Evolutionary conservation across 2,329 filamentous ascomycete species (phyloP), one percentile per base, ranked within the genome.

Genomic region (Pyricularia sp.): DNA sequence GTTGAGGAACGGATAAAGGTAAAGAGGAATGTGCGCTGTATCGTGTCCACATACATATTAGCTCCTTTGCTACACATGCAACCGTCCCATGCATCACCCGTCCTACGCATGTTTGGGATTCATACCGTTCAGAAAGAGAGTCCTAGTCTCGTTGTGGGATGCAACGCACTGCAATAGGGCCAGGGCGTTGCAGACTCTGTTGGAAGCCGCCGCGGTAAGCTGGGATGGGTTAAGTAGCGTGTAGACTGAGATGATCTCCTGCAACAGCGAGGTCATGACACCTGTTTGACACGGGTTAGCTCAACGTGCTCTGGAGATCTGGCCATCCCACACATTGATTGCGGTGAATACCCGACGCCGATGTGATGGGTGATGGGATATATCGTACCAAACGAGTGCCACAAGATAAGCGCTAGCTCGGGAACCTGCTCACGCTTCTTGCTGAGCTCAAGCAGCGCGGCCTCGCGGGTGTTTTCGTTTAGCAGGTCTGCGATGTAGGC

Each of bases 241-340:
- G 78, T 99, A 99, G 69, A 99, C 95, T 12, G 94, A 97, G 77
- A 99, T 99, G 78, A 99, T 99, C 81, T 99, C 95, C 79, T 98
- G 94, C 42, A 98, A 86, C 28, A 99, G 85, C 68, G 93, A 97
- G 64, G 95, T 97, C 95, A 99, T 99, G 76, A 99, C 95, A 75
- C 94, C 93, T 97, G 73, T 28, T 72, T 67, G 30, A 14, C 17
- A 14, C 26, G 28, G 10, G 66, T 61, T 25, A 63, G 55, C 55
- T 33, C 20, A 55, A 55, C 17, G 42, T 55, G 42, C 42, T 11
- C n/a, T 2, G n/a, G n/a, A n/a, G 42, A 55, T 20, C 42, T n/a
- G 42, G 42, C 20, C 42, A n/a, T 55, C 6, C 20, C 20, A n/a
- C 42, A 20, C 42, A 10, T 20, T 61, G 23, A 5, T 61, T 61